phyloP scores from a whole-genome alignment of 2,329 filamentous ascomycete species.

The Fusarium annulatum region DNA sequence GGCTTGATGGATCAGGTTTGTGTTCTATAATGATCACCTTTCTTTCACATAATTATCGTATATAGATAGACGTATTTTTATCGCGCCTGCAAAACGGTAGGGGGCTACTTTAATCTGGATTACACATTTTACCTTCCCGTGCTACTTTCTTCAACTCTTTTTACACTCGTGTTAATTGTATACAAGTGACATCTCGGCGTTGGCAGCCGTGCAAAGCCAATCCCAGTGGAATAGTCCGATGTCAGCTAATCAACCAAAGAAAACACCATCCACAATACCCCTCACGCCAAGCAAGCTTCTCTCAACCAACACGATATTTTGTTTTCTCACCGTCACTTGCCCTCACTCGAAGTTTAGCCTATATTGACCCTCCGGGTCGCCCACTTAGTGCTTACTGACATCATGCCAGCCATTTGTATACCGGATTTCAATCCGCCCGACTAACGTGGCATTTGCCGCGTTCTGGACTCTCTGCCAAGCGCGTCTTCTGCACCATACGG shows the following conservation, averaged over 20 bases:
- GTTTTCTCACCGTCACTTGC: background rate
- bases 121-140: too few relatives aligned
- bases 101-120: background rate
- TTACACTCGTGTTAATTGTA: too few relatives aligned
- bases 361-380: background rate
- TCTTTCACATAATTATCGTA: too few relatives aligned
- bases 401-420: background rate
- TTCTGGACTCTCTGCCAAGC: background rate
- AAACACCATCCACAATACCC: background rate
- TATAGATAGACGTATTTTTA: too few relatives aligned
- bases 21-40: rapidly evolving
- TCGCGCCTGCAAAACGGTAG: background rate
- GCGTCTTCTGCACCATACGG: background rate
- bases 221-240: rapidly evolving
- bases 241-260: background rate
- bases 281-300: background rate
- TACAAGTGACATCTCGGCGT: background rate
- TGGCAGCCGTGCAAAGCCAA: background rate
- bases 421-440: rapidly evolving
- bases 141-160: too few relatives aligned
- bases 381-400: background rate
- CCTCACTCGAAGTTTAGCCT: background rate
- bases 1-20: rapidly evolving
- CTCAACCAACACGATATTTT: rapidly evolving
- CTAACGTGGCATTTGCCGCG: background rate